These are phyloP conservation scores for Arabis alpina DNA, from an alignment of 345 rosid genomes.

Conservation along the genomic window DNA sequence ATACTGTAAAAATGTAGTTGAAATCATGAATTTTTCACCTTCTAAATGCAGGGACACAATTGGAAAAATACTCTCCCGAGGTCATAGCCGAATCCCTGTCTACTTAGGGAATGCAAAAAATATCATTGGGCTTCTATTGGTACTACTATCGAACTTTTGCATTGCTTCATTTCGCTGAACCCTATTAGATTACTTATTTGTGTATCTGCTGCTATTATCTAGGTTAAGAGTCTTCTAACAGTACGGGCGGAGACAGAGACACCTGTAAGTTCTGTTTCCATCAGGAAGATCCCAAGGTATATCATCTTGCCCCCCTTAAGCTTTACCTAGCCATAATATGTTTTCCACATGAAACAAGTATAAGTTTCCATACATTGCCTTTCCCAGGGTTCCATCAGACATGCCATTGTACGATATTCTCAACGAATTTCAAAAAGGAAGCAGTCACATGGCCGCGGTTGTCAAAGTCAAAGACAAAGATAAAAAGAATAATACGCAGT, in stretches of 20 bases:
- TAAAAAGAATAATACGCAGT: conserved; percentile 40
- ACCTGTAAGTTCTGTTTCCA: conserved; percentile 77
- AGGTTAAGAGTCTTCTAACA: conserved; percentile 86
- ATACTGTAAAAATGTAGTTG: neutral
- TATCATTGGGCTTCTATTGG: conserved; percentile 82
- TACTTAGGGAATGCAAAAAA: conserved; percentile 71
- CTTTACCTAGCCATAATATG: neutral
- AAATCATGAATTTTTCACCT: conserved; percentile 21
- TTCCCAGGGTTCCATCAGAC: conserved; percentile 73
- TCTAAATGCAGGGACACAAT: conserved; percentile 70
- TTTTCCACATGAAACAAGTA: conserved; percentile 24
- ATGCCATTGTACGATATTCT: conserved; percentile 91
- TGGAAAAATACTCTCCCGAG: conserved; percentile 78
- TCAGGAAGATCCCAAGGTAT: conserved; percentile 78
- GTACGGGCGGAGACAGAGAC: conserved; percentile 83
- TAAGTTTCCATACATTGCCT: conserved; percentile 31
- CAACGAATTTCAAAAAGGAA: conserved; percentile 87
- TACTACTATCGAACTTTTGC: conserved; percentile 39
- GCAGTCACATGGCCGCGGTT: conserved; percentile 93
- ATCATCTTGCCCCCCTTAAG: conserved; percentile 6
- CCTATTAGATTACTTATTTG: conserved; percentile 7
- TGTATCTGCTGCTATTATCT: conserved; percentile 20
- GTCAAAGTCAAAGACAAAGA: conserved; percentile 57
- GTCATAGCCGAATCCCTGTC: conserved; percentile 85
- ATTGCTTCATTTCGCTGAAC: conserved; percentile 22